Evolutionary conservation across 768 basidiomycete species (phyloP), one percentile per base, ranked within the genome.

Genomic region (Boletus pseudopeckii): DNA sequence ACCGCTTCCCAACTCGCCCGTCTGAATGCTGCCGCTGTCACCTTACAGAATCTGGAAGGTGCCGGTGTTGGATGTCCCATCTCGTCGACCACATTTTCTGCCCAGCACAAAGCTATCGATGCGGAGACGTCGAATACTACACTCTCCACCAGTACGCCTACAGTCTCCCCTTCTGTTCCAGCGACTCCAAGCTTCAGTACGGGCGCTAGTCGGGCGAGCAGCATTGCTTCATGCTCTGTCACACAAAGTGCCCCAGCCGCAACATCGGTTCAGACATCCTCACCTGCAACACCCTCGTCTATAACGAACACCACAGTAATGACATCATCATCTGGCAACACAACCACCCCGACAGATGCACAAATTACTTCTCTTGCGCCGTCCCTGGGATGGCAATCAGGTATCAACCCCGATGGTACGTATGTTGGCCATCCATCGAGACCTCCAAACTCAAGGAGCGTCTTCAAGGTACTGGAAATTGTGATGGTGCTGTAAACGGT

Each of bases 31-130:
- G 77, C 81, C 6, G 63, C 82, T 11, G 77, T 86, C 36, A 85
- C 88, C 7, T 72, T 90, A n/a, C 88, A 90, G 72, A 90, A 90
- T 67, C 66, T 90, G 39, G 73, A 77, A 45, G 88, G 86, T 1
- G 75, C 84, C 0, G 88, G 87, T 37, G 67, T 75, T 6, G 88
- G 86, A 14, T 89, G 85, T 65, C 86, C 87, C 6, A 79, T 80
- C 14, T 79, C 78, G 1, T 77, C 84, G 9, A 85, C 87, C 0
- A 88, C 84, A 5, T 81, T 86, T 61, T 59, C 73, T 22, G 80
- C 74, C 7, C 71, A 70, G 44, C 53, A 54, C 1, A 63, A 63
- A 50, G 66, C 66, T 4, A 69, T 71, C 9, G 51, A 34, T 24
- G 66, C 62, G 24, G 61, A 54, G 45, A 17, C 47, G 5, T 41